A percentile compares a stretch with the other conserved stretches of the same genome.
phyloP scores from a whole-genome alignment of 805 yeast species.

The Kregervanrija delftensis region DNA sequence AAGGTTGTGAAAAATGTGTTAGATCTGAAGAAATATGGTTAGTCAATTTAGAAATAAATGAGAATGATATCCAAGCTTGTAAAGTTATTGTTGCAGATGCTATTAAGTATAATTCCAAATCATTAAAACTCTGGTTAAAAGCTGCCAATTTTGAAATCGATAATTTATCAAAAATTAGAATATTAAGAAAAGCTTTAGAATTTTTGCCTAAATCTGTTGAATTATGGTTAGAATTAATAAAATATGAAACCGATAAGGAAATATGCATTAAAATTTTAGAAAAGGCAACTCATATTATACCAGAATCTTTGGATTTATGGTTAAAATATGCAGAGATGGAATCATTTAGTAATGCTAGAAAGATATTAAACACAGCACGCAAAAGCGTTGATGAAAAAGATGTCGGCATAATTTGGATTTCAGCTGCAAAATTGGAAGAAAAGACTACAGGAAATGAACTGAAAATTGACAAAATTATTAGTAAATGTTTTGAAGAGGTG shows the following conservation, averaged over 20 bases:
- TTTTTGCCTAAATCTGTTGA: conserved; percentile 46
- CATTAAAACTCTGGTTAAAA: conserved; percentile 64
- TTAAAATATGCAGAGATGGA: conserved; percentile 43
- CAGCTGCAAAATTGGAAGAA: conserved; percentile 66
- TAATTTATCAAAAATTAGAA: conserved; percentile 40
- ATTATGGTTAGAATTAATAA: conserved; percentile 67
- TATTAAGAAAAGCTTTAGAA: conserved; percentile 68
- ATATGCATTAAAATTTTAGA: conserved; percentile 47
- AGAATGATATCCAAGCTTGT: conserved; percentile 35
- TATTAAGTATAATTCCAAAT: conserved; percentile 45
- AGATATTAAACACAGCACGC: conserved; percentile 54
- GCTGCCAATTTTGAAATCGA: conserved; percentile 66
- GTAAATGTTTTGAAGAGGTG: conserved; percentile 40
- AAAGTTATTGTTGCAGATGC: conserved; percentile 62
- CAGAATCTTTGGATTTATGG: conserved; percentile 64
- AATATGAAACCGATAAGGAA: conserved; percentile 45
- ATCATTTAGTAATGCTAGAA: conserved; percentile 41
- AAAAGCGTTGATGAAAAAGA: conserved; percentile 38
- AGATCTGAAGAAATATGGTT: conserved; percentile 73
- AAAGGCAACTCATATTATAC: conserved; percentile 66
- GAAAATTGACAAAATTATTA: conserved; percentile 41
- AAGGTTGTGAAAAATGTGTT: conserved; percentile 70
- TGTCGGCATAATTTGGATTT: conserved; percentile 55
- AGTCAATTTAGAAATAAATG: conserved; percentile 63
- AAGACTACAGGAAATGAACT: conserved; percentile 33